These are phyloP conservation scores for Rhododendron vialii DNA, from an alignment of 148 eudicot species.

Conservation along the genomic window DNA sequence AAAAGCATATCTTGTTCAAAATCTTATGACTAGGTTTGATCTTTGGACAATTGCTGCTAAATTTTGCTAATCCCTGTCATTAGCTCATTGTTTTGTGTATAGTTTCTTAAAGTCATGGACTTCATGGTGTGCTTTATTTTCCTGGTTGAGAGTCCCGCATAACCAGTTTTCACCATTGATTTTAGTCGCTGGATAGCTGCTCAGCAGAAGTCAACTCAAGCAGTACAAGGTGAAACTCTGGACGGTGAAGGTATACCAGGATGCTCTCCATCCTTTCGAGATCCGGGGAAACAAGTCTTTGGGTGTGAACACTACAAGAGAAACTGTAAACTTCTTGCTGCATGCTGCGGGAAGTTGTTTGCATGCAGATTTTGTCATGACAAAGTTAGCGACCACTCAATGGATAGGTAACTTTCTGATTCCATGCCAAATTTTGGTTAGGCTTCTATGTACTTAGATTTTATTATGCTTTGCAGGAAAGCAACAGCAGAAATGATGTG, in stretches of 20 bases:
- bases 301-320: slow-evolving; percentile 97
- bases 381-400: slow-evolving; percentile 89
- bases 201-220: slow-evolving; percentile 70
- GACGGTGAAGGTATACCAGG: slow-evolving; percentile 48
- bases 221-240: slow-evolving; percentile 41
- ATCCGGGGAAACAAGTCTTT: slow-evolving; percentile 51
- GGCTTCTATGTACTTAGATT: neutral
- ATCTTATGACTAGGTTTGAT: slow-evolving; percentile 86
- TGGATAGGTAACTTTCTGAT: slow-evolving; percentile 62
- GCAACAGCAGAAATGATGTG: slow-evolving; percentile 97
- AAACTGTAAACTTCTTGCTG: slow-evolving; percentile 88
- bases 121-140: neutral
- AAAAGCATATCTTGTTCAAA: slow-evolving; percentile 82
- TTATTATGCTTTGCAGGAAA: slow-evolving; percentile 47
- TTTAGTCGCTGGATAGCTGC: slow-evolving; percentile 92
- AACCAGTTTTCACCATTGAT: neutral
- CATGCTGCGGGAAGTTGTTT: slow-evolving; percentile 79
- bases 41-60: neutral
- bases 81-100: neutral
- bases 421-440: neutral
- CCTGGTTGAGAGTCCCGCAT: neutral
- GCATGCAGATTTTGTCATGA: slow-evolving; percentile 90
- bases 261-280: slow-evolving; percentile 76
- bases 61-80: neutral
- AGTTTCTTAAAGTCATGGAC: neutral